phyloP scores from a whole-genome alignment of 179 eudicot species.

The Silene noctiflora region DNA sequence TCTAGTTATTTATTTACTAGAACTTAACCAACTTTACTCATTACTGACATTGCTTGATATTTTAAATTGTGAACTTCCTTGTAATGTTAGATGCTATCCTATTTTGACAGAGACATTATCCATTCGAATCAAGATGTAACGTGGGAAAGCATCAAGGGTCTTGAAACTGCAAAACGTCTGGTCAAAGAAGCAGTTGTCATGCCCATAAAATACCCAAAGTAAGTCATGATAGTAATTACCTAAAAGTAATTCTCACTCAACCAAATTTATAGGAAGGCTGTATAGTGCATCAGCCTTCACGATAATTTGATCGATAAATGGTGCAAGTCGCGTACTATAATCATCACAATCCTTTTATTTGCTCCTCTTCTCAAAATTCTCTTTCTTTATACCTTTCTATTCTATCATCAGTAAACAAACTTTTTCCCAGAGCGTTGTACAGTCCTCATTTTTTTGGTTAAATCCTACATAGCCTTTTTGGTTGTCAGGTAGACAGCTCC shows the following conservation, averaged over 20 bases:
- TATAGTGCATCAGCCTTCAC: background rate
- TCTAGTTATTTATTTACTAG: background rate
- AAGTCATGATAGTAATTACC: constrained; percentile 25
- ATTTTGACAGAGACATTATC: constrained; percentile 70
- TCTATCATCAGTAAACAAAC: background rate
- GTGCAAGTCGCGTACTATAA: background rate
- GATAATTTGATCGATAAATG: background rate
- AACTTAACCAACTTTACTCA: background rate
- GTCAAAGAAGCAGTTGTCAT: constrained; percentile 99
- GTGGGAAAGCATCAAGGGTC: constrained; percentile 95
- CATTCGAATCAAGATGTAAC: constrained; percentile 88
- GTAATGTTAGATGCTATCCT: constrained; percentile 11
- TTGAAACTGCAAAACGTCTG: constrained; percentile 87
- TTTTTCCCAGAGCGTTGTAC: background rate
- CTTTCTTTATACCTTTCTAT: background rate
- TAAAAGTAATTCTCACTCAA: background rate
- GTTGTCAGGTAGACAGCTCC: background rate
- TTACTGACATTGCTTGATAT: background rate
- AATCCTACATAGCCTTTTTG: background rate
- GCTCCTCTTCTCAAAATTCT: background rate
- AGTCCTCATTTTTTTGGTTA: background rate
- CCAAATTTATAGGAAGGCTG: background rate
- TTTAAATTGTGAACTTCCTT: constrained; percentile 4
- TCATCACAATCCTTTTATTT: background rate
- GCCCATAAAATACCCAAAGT: constrained; percentile 99